A percentile compares a stretch with the other conserved stretches of the same genome.
These are phyloP conservation scores for Solanum virginianum DNA, from an alignment of 257 asterid genomes.

Conservation along the genomic window DNA sequence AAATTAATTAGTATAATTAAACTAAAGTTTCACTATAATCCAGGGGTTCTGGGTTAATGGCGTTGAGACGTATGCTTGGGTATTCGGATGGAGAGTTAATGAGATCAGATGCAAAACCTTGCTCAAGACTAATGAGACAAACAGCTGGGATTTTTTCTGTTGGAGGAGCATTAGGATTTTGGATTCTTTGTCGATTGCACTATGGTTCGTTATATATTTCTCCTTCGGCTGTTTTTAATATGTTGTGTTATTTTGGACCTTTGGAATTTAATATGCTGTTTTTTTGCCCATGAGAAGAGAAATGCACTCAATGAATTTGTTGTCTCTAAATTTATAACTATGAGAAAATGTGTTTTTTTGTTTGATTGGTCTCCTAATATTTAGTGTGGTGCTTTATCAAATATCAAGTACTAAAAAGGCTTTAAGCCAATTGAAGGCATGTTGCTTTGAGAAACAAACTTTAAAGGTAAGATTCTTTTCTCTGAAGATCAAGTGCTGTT, in stretches of 20 bases:
- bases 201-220: constrained; percentile 33
- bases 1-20: neutral
- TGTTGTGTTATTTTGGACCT: neutral
- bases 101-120: constrained; percentile 84
- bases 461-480: neutral
- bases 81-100: constrained; percentile 78
- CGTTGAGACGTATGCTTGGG: constrained; percentile 70
- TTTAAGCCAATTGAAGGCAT: neutral
- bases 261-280: neutral
- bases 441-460: neutral
- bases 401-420: neutral
- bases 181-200: constrained; percentile 89
- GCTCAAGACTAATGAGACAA: constrained; percentile 73
- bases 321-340: neutral
- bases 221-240: neutral
- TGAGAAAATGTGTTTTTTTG: neutral
- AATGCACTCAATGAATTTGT: neutral
- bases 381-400: neutral
- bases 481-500: neutral
- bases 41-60: constrained; percentile 26
- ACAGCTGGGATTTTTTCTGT: constrained; percentile 73
- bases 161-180: constrained; percentile 82
- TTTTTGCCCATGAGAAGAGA: neutral
- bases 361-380: neutral
- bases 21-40: neutral